Conservation (phyloP, 2,329 filamentous ascomycete species). For the Rutstroemia sp. region DNA sequence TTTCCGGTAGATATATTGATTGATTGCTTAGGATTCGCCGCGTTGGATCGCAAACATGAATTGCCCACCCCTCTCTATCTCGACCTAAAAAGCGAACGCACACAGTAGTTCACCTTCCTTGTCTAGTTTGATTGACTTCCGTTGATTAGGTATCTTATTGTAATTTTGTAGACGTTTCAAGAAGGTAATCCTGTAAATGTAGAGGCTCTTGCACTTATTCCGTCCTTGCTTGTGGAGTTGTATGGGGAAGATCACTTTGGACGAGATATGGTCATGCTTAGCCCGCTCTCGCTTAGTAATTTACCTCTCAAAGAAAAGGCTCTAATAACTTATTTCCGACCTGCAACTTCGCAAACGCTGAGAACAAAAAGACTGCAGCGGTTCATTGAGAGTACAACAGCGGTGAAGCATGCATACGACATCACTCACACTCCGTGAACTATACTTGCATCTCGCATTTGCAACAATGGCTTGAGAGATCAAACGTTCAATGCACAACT, state of each 20-base stretch:
- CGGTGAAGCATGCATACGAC: too few species aligned
- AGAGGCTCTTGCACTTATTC: background rate
- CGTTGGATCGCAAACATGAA: background rate
- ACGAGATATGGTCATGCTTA: conserved; percentile 19
- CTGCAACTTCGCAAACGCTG: background rate
- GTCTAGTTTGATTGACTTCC: background rate
- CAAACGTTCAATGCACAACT: too few species aligned
- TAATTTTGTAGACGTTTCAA: conserved; percentile 1
- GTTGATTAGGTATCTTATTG: conserved; percentile 5
- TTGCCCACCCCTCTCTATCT: background rate
- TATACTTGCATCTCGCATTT: too few species aligned
- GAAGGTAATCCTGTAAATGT: background rate
- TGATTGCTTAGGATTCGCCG: too few species aligned
- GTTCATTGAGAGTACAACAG: too few species aligned
- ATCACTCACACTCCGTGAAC: too few species aligned
- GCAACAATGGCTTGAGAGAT: too few species aligned
- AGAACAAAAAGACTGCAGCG: too few species aligned
- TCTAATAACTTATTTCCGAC: conserved; percentile 4
- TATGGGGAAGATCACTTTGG: conserved; percentile 18
- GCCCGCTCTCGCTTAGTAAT: conserved; percentile 18
- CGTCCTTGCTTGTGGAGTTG: conserved; percentile 21
- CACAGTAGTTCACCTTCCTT: too few species aligned
- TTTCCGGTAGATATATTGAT: too few species aligned
- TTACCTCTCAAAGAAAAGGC: background rate
- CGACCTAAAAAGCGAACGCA: too few species aligned